phyloP scores from a whole-genome alignment of 2,329 filamentous ascomycete genomes.

The Sclerotinia trifoliorum region DNA sequence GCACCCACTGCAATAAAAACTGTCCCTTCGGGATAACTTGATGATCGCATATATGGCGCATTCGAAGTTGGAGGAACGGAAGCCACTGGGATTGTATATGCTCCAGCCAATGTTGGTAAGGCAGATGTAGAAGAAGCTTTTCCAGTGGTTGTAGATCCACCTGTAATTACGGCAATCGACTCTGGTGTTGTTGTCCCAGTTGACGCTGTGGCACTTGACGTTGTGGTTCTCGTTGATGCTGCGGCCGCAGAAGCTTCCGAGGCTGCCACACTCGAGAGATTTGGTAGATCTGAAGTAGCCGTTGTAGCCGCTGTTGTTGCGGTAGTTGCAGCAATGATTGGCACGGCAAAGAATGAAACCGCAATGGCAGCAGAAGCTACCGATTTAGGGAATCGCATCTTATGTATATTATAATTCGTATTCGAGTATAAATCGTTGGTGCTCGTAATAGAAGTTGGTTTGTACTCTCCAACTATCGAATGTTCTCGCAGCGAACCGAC shows the following conservation, averaged over 20 bases:
- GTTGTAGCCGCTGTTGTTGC: slow-evolving; percentile 23
- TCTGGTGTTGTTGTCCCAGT: slow-evolving; percentile 27
- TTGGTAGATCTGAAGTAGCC: slow-evolving; percentile 25
- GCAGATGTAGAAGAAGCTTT: slow-evolving; percentile 28
- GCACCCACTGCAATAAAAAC: slow-evolving; percentile 95
- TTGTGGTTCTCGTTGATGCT: slow-evolving; percentile 21
- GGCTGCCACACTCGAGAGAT: slow-evolving; percentile 32
- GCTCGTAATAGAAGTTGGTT: slow-evolving; percentile 25
- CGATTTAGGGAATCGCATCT: slow-evolving; percentile 29
- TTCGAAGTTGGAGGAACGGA: slow-evolving; percentile 77
- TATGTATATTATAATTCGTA: slow-evolving; percentile 22
- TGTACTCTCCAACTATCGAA: slow-evolving; percentile 5
- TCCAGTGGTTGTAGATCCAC: not conserved
- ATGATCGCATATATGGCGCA: slow-evolving; percentile 90
- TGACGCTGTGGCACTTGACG: slow-evolving; percentile 9
- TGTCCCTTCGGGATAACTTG: slow-evolving; percentile 82
- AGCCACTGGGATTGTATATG: slow-evolving; percentile 65
- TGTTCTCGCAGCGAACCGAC: slow-evolving; percentile 11
- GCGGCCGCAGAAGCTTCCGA: slow-evolving; percentile 32
- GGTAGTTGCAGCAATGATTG: slow-evolving; percentile 22
- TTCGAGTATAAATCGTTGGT: slow-evolving; percentile 11
- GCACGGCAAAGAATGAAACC: slow-evolving; percentile 28
- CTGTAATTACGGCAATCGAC: slow-evolving; percentile 18
- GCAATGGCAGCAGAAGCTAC: slow-evolving; percentile 27
- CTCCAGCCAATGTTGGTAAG: slow-evolving; percentile 56